A percentile compares a stretch with the other conserved stretches of the same genome.
phyloP scores from a whole-genome alignment of 1,284 basidiomycete species.

The Apiotrichum montevideense region DNA sequence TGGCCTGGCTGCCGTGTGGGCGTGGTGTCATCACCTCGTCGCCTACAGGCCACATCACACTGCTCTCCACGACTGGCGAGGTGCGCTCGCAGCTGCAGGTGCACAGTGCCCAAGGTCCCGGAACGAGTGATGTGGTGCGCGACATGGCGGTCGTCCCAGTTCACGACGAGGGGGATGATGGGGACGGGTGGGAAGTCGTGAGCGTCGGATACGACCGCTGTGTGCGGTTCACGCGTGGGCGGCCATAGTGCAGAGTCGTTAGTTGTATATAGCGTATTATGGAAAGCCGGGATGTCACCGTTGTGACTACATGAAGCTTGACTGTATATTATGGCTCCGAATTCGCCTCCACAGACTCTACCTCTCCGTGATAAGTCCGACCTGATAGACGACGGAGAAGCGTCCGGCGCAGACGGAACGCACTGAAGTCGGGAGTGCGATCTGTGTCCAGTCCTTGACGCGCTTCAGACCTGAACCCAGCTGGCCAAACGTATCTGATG shows the following conservation, averaged over 20 bases:
- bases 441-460: too few species aligned
- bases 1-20: constrained; percentile 44
- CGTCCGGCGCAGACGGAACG: too few species aligned
- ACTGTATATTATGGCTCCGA: too few species aligned
- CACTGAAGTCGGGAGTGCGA: too few species aligned
- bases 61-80: constrained; percentile 33
- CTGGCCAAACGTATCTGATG: not conserved
- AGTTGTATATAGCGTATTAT: too few species aligned
- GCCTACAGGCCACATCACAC: constrained; percentile 39
- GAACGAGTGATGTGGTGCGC: constrained; percentile 36
- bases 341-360: too few species aligned
- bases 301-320: too few species aligned
- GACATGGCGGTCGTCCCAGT: constrained; percentile 17
- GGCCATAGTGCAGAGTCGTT: not conserved
- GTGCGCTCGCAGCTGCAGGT: constrained; percentile 34
- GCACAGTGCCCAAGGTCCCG: constrained; percentile 30
- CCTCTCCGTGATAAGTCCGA: too few species aligned
- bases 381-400: too few species aligned
- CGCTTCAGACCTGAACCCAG: too few species aligned
- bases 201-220: constrained; percentile 44
- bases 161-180: not conserved
- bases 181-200: constrained; percentile 33
- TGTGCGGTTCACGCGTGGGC: constrained; percentile 27
- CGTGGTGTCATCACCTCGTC: constrained; percentile 39
- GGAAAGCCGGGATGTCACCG: too few species aligned